Conservation (phyloP, 2,329 filamentous ascomycete species). For the Exophiala calicioides region DNA sequence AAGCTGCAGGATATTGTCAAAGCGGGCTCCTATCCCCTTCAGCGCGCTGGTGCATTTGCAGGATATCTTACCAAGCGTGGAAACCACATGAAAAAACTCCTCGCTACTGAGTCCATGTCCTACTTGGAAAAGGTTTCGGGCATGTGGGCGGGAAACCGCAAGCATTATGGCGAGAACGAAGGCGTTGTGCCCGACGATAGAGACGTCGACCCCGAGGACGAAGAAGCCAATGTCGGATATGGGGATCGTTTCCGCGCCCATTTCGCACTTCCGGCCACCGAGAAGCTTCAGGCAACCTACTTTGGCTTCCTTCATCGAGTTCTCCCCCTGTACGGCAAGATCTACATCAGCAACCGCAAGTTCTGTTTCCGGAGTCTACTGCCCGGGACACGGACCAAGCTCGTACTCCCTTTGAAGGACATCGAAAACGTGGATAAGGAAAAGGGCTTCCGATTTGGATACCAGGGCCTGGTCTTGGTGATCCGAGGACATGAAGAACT, state of each 20-base stretch:
- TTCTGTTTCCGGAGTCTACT: conserved; percentile 93
- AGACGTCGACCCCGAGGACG: conserved; percentile 57
- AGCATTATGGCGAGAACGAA: conserved; percentile 80
- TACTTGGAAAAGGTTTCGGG: conserved; percentile 96
- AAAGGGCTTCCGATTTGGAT: conserved; percentile 89
- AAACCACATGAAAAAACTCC: conserved; percentile 75
- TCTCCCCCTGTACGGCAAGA: conserved; percentile 89
- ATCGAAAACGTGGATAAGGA: conserved; percentile 93
- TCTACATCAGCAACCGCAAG: conserved; percentile 84
- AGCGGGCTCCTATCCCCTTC: conserved; percentile 73
- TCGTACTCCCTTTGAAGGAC: conserved; percentile 86
- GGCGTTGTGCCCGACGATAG: conserved; percentile 66
- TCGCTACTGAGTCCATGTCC: conserved; percentile 90
- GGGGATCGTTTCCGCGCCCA: conserved; percentile 77
- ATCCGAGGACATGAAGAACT: conserved; percentile 93
- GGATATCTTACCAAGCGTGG: conserved; percentile 78
- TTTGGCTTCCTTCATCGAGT: conserved; percentile 91
- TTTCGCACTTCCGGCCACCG: conserved; percentile 81
- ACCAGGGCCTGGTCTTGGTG: conserved; percentile 86
- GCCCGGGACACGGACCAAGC: conserved; percentile 84
- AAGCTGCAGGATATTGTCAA: conserved; percentile 61
- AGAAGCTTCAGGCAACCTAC: conserved; percentile 84
- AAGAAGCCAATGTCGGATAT: conserved; percentile 55
- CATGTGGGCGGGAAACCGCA: conserved; percentile 91
- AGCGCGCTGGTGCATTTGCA: conserved; percentile 79